Base-by-base conservation (phyloP, 2,329 filamentous ascomycete species). In the Aspergillus udagawae region DNA sequence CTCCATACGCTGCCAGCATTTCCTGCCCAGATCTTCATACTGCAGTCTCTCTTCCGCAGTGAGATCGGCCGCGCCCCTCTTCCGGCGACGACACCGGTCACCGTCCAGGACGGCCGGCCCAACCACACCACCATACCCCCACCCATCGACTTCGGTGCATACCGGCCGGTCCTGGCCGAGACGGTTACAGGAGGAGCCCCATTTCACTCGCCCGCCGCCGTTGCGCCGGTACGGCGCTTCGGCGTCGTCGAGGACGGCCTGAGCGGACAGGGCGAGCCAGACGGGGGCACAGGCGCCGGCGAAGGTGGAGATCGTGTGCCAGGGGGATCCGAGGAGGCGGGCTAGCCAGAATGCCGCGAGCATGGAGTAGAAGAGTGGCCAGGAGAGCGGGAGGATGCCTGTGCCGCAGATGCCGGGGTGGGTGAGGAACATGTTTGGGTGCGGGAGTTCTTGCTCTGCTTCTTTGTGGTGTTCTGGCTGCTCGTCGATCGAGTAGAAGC, bases 371-470 rank as follows among this genome's bases (percentile, higher is more conserved):
- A 85, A 83, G 59, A 96, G 80, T 62, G 92, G 79, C 63, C 82
- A 80, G 52, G 85, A 82, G 7, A 97, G 81, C 0, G 90, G 87
- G 61, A 97, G 83, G 62, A 99, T 89, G 1, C 86, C 83, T 1
- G 92, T 96, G 53, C 84, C 87, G 62, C 92, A 89, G 60, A 99
- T 83, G 60, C 94, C 94, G 0, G 94, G 94, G 70, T 99, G 94
- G 0, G 86, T 82, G 59, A 96, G 71, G 75, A 94, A 95, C 67
- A 90, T 86, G 55, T 80, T 83, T 0, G 91, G 89, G 25, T 48
- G n/a, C 47, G 51, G 32, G 54, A 27, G 27, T 49, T 41, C 44
- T 12, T 9, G 74, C n/a, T 73, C 28, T 35, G 32, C 17, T 35
- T 57, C 51, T 10, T 50, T 54, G 4, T 63, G 55, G 55, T 52